Evolutionary conservation across 2,329 filamentous ascomycete genomes (phyloP), one percentile per base, ranked within the genome.

Genomic region (Lachnellula hyalina): DNA sequence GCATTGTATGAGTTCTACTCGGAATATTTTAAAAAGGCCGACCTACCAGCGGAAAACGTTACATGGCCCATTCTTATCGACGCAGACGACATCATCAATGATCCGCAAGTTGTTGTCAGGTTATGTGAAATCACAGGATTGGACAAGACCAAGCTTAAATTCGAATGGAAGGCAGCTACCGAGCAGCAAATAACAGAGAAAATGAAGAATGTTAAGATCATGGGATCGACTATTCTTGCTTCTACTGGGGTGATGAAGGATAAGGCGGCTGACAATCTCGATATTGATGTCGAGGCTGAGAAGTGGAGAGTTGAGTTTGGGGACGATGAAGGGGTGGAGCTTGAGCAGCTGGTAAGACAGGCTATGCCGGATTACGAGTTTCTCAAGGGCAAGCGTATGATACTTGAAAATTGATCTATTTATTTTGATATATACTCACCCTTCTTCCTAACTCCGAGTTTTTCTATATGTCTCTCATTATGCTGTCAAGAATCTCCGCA

Each of bases 241-340:
- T 53, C 51, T 3, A 25, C 42, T 15, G 51, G 51, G 6, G 48
- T 53, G n/a, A n/a, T 23, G 17, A 53, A 53, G 32, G 35, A 48
- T 17, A 53, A 53, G 23, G 15, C 25, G n/a, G 21, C 44, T 1
- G 23, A 8, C 9, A 34, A 36, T 41, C 15, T 50, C 9, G 17
- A 54, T 45, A 14, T 54, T 19, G 19, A 36, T 17, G 32, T 23
- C 14, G 40, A 54, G 23, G 25, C 32, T 35, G 28, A 19, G 28
- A 38, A 54, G 21, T 54, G 52, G 52, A 54, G 40, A 32, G 47
- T 4, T 11, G 52, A 54, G 23, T 54, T 54, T 50, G 52, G 52
- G 7, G 52, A 54, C 9, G 41, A 50, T 17, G 47, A 36, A 28
- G 52, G 35, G 15, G 36, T 15, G 47, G 46, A 44, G 38, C 12